A percentile compares a stretch with the other conserved stretches of the same genome.
phyloP scores from a whole-genome alignment of 768 basidiomycete genomes.

The Phaeolepiota aurea region DNA sequence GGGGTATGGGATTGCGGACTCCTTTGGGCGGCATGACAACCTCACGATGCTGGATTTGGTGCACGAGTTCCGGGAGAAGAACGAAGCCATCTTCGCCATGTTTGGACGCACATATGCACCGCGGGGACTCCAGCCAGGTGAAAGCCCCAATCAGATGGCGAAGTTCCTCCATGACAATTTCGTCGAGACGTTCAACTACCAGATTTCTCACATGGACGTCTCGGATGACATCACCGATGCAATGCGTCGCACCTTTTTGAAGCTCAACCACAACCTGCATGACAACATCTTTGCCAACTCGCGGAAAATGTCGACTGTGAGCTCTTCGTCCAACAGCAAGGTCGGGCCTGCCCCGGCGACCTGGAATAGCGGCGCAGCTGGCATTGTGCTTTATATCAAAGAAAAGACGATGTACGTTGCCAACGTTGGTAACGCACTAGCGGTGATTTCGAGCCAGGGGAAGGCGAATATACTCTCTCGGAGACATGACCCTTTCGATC shows the following conservation, averaged over 20 bases:
- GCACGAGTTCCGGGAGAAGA: constrained; percentile 71
- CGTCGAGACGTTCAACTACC: constrained; percentile 46
- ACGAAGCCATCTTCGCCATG: constrained; percentile 92
- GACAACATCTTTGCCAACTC: constrained; percentile 46
- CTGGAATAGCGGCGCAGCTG: constrained; percentile 68
- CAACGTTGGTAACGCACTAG: constrained; percentile 83
- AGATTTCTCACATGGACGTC: constrained; percentile 42
- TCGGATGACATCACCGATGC: constrained; percentile 66
- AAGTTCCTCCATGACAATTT: constrained; percentile 85
- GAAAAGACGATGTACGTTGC: constrained; percentile 80
- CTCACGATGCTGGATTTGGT: constrained; percentile 92
- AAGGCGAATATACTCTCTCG: constrained; percentile 65
- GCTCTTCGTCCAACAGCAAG: constrained; percentile 28
- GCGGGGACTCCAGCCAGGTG: constrained; percentile 29
- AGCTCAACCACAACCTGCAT: constrained; percentile 76
- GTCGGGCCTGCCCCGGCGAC: constrained; percentile 36
- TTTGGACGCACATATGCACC: constrained; percentile 70
- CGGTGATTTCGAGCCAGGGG: constrained; percentile 76
- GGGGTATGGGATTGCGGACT: constrained; percentile 95
- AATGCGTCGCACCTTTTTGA: constrained; percentile 79
- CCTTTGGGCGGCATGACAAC: constrained; percentile 69
- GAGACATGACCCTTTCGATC: constrained; percentile 87
- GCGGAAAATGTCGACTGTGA: constrained; percentile 72
- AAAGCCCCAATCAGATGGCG: constrained; percentile 60
- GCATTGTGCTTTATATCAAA: constrained; percentile 78